A percentile compares a stretch with the other conserved stretches of the same genome.
These are phyloP conservation scores for Boletus sp. DNA, from an alignment of 1,284 basidiomycete genomes.

Conservation along the genomic window DNA sequence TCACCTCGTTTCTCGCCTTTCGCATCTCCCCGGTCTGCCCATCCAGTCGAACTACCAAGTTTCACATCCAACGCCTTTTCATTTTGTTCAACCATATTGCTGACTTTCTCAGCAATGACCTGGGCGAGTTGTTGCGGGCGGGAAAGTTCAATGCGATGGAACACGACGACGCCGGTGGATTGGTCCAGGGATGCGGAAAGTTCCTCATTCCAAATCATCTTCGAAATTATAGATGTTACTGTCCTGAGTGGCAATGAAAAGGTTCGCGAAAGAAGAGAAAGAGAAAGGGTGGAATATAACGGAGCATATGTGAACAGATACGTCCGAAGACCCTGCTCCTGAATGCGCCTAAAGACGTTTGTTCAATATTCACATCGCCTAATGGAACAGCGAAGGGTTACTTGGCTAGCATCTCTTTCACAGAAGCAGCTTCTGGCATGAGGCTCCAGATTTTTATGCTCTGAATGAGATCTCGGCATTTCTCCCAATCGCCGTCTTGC, in stretches of 20 bases:
- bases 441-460: conserved; percentile 98
- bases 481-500: conserved; percentile 96
- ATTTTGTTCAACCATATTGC: conserved; percentile 88
- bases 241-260: conserved; percentile 79
- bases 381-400: conserved; percentile 39
- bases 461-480: conserved; percentile 87
- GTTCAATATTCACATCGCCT: conserved; percentile 3
- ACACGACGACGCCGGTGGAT: conserved; percentile 80
- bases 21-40: conserved; percentile 66
- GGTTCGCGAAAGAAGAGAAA: conserved; percentile 81
- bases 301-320: conserved; percentile 99
- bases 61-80: conserved; percentile 93
- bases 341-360: conserved; percentile 72
- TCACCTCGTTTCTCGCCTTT: conserved; percentile 78
- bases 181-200: conserved; percentile 92
- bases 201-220: conserved; percentile 99
- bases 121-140: conserved; percentile 89
- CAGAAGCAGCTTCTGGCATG: conserved; percentile 84
- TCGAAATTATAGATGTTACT: conserved; percentile 90
- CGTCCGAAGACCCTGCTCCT: conserved; percentile 95
- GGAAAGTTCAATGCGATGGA: conserved; percentile 86
- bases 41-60: conserved; percentile 65
- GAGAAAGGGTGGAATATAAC: conserved; percentile 89
- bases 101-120: conserved; percentile 85
- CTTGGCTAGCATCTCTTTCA: conserved; percentile 94